These are phyloP conservation scores for Acanthamoeba triangularis DNA, from an alignment of 208 protist species.

Conservation along the genomic window DNA sequence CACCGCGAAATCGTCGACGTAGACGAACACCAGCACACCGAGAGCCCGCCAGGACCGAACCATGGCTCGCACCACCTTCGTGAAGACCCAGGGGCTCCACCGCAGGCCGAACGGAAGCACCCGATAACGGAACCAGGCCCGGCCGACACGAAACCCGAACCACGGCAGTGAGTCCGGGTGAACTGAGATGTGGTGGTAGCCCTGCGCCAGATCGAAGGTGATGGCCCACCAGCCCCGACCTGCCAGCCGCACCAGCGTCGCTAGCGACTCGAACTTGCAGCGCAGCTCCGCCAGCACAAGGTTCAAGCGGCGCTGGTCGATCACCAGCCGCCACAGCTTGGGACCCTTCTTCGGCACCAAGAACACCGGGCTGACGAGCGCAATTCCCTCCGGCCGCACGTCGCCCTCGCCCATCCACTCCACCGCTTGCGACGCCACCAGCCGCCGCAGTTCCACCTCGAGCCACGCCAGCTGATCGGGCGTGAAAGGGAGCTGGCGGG, in stretches of 20 bases:
- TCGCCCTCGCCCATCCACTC: neutral
- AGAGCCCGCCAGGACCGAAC: neutral
- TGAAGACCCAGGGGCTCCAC: slow-evolving; percentile 10
- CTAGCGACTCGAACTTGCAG: slow-evolving; percentile 22
- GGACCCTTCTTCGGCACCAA: neutral
- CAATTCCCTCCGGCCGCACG: neutral
- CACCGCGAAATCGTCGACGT: neutral
- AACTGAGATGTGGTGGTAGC: slow-evolving; percentile 8
- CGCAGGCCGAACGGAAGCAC: neutral
- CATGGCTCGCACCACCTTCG: neutral
- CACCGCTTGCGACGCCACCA: neutral
- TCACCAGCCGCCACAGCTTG: slow-evolving; percentile 46
- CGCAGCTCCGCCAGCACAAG: neutral
- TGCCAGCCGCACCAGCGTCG: neutral
- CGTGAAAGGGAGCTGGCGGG: neutral
- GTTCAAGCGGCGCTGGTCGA: neutral
- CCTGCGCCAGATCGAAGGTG: neutral
- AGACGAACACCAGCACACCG: neutral
- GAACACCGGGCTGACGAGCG: neutral
- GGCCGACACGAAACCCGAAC: neutral
- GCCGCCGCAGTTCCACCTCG: neutral
- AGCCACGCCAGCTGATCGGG: neutral
- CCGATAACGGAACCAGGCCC: neutral
- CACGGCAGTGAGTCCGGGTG: neutral
- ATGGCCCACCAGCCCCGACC: neutral